Evolutionary conservation across 345 rosid species (phyloP), one percentile per base, ranked within the genome.

Genomic region (Eucalyptus regnans): DNA sequence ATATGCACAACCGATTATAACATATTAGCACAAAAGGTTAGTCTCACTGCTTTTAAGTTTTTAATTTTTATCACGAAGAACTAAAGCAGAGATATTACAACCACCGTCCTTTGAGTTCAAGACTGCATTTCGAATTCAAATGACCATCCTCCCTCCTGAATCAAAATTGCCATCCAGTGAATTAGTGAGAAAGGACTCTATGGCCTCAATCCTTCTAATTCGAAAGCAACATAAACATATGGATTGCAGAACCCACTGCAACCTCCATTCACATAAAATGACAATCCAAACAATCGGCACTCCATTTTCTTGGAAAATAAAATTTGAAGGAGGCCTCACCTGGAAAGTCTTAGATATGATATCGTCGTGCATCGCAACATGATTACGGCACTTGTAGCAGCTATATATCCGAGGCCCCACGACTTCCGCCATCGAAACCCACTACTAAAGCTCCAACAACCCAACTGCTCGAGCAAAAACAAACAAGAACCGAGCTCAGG

Each of bases 291-390:
- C 86, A 33, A 41, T 33, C 64, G 87, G 48, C 83, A 50, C 31
- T 17, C 4, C 86, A 64, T 66, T 22, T 23, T 89, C 88, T 87
- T 83, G 89, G 20, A 90, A 66, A 89, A 88, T 44, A 88, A 20
- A 41, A 41, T 91, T 23, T 9, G 62, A 71, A 87, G 90, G 46
- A 41, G 86, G 86, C 85, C 68, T 87, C 90, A 97, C 99, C 99
- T 97, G 99, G 94, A 97, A 97, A 89, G 97, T 94, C 94, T 97
- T 97, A 37, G 99, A 97, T 91, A 97, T 94, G 88, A 97, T 92
- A 92, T 97, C 98, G 87, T 97, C 97, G 64, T 97, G 99, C 92
- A 96, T 93, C 25, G 98, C 93, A n/a, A 97, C 96, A 90, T 91
- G 98, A 91, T 96, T 97, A 83, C 96, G 91, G 90, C 98, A 97